Conservation (phyloP, 257 asterid genomes). For the Avicennia marina region DNA sequence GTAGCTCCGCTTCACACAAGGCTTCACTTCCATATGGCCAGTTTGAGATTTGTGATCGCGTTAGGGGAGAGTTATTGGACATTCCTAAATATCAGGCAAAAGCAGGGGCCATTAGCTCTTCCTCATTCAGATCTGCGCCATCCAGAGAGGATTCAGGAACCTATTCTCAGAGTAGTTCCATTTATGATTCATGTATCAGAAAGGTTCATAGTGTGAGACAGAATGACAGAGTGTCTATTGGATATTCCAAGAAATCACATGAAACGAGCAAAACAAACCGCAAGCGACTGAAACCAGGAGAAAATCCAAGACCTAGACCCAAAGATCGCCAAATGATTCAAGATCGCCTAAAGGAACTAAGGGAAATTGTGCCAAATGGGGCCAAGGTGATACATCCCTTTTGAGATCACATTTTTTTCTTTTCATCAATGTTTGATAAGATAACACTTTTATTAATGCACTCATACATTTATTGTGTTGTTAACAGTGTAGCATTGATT, state of each 20-base stretch:
- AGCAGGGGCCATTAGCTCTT: constrained; percentile 32
- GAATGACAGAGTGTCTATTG: constrained; percentile 52
- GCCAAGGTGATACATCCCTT: constrained; percentile 54
- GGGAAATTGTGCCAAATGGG: constrained; percentile 78
- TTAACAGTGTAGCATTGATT: constrained; percentile 91
- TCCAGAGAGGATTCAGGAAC: constrained; percentile 34
- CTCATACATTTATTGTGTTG: not conserved
- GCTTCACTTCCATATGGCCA: constrained; percentile 32
- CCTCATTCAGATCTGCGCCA: constrained; percentile 30
- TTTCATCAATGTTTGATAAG: too few relatives aligned
- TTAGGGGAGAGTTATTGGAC: constrained; percentile 44
- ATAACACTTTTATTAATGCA: too few relatives aligned
- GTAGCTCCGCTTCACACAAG: constrained; percentile 37
- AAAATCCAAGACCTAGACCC: constrained; percentile 76
- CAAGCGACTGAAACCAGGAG: constrained; percentile 76
- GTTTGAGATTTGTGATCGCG: constrained; percentile 26
- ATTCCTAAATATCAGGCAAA: constrained; percentile 38
- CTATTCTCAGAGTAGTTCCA: constrained; percentile 47
- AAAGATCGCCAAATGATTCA: constrained; percentile 86
- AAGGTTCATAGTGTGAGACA: constrained; percentile 44
- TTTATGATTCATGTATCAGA: constrained; percentile 58
- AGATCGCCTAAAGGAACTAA: constrained; percentile 73
- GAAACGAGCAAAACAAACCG: constrained; percentile 32
- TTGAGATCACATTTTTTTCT: too few relatives aligned
- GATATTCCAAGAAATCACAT: constrained; percentile 34